Evolutionary conservation across 495 filamentous ascomycete species (phyloP), one percentile per base, ranked within the genome.

Genomic region (Hyaloscypha variabilis): DNA sequence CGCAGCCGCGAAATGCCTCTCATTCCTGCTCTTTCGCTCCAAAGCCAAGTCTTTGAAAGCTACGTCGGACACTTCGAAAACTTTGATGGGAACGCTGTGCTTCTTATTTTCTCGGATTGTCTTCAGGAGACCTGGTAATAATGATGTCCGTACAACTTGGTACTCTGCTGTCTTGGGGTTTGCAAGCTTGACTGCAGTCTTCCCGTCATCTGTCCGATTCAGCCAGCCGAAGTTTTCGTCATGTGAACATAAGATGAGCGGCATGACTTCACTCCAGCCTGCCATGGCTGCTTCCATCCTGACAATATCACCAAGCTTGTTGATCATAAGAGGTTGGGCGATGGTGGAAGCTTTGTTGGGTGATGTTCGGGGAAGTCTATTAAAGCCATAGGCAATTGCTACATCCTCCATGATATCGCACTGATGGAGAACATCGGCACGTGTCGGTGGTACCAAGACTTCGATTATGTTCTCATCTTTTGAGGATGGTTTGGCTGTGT

Each of bases 401-500:
- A 95, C 87, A 77, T 99, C 95, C 77, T 99, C 95, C 95, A 99
- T 98, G 71, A 99, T 92, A 75, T 99, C 95, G 68, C 91, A 93
- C 75, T 97, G 89, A 77, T 99, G 96, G 23, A 99, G 85, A 24
- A 99, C 90, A 77, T 98, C 95, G 8, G 95, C 94, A 28, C 95
- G 88, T 49, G 92, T 97, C 28, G 93, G 87, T 11, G 95, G 95
- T 49, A 98, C 83, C 34, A 87, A 82, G 25, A 97, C 88, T 63
- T 94, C 87, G 67, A 98, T 84, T 42, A 90, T 73, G 67, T 91
- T 84, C 26, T 80, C 72, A 63, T 90, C 82, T 59, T 82, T 74
- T 24, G 75, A 72, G 0, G 92, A 94, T 21, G 94, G 93, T 58
- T 81, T 83, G 46, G 93, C 92, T 13, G 73, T 77, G 78, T 90